Conservation (phyloP, 352 stramenopile genomes). For the Globisporangium emineosum region DNA sequence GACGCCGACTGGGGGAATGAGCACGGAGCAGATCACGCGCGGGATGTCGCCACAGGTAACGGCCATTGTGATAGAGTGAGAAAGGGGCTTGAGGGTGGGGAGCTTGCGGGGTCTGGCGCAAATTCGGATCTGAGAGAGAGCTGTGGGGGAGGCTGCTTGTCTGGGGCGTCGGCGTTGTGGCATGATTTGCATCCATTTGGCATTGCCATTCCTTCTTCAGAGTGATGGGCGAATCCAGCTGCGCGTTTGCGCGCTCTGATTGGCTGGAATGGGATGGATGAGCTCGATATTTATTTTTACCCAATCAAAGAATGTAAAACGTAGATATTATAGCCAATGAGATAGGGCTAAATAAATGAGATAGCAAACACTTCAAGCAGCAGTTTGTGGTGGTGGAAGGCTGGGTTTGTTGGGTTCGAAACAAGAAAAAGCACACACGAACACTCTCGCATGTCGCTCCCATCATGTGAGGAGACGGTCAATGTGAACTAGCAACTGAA, state of each 20-base stretch:
- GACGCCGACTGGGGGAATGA: constrained; percentile 44
- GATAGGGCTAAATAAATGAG: constrained; percentile 2
- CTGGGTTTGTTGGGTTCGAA: constrained; percentile 6
- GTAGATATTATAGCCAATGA: neutral
- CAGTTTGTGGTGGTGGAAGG: too few species aligned
- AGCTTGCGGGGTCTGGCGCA: constrained; percentile 1
- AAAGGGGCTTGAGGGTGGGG: neutral
- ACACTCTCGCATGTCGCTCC: too few species aligned
- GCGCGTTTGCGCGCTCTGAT: neutral
- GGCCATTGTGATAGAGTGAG: constrained; percentile 29
- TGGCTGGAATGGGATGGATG: neutral
- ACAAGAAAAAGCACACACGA: too few species aligned
- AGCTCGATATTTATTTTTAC: neutral
- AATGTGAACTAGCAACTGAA: too few species aligned
- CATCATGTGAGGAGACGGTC: too few species aligned
- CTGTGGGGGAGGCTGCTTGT: neutral
- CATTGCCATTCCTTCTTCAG: neutral
- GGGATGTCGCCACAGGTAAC: constrained; percentile 70
- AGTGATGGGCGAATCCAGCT: constrained; percentile 2
- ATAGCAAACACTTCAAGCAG: neutral
- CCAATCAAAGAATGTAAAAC: neutral
- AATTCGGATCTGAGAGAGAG: constrained; percentile 3
- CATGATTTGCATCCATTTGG: neutral
- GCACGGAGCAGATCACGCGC: constrained; percentile 62
- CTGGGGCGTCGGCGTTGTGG: neutral